phyloP scores from a whole-genome alignment of 345 rosid genomes.

The Eucalyptus viminalis region DNA sequence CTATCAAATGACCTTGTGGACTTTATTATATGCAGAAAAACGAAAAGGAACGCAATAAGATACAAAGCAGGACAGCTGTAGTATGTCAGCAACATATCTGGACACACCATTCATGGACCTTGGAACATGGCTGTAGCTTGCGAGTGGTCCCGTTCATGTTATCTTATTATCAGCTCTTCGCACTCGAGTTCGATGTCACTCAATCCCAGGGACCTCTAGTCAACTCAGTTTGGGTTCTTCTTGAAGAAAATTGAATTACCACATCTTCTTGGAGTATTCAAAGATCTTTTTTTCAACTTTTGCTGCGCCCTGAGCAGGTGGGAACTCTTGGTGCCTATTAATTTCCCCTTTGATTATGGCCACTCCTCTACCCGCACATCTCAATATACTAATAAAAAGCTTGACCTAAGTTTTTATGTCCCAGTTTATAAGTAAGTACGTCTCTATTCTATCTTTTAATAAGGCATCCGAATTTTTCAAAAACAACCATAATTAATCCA shows the following conservation, averaged over 20 bases:
- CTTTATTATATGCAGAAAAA: neutral
- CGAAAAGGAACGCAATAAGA: neutral
- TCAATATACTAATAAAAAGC: neutral
- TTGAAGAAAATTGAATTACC: neutral
- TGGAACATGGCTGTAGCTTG: neutral
- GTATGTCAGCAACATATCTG: neutral
- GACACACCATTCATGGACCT: constrained; percentile 1
- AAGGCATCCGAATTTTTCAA: neutral
- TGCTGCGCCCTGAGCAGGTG: neutral
- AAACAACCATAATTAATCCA: neutral
- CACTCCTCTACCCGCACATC: neutral
- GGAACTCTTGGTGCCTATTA: neutral
- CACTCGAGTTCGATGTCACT: neutral
- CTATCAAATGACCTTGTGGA: neutral
- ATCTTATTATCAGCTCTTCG: neutral
- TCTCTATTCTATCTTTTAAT: neutral
- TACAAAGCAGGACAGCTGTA: neutral
- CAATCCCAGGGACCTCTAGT: neutral
- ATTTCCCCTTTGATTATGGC: neutral
- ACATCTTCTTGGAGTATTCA: neutral
- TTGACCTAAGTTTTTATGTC: neutral
- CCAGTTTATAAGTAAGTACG: neutral
- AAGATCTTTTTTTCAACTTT: neutral
- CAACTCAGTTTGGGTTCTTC: neutral
- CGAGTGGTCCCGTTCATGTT: constrained; percentile 1